Conservation (phyloP, 2,329 filamentous ascomycete species). For the Sclerotinia trifoliorum region DNA sequence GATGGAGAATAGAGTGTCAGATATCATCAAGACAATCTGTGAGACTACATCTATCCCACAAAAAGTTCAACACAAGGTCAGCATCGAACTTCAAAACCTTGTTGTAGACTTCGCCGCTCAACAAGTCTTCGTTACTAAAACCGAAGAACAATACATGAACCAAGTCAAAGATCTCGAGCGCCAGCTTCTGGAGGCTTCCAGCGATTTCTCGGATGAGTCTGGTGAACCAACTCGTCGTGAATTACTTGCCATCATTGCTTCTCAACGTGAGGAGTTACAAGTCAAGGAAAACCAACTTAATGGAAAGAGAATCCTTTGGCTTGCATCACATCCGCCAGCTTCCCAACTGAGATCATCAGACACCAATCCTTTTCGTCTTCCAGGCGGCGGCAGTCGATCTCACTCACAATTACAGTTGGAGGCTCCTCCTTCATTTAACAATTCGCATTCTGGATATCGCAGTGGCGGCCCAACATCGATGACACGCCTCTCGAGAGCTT, state of each 20-base stretch:
- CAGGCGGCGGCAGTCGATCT: neutral
- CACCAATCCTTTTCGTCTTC: neutral
- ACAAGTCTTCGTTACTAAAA: conserved; percentile 11
- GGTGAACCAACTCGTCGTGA: neutral
- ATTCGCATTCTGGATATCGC: neutral
- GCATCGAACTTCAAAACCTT: conserved; percentile 7
- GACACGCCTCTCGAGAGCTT: conserved; percentile 16
- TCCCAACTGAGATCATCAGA: conserved; percentile 7
- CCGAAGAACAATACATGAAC: neutral
- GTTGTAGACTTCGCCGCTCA: conserved; percentile 9
- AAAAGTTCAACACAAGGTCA: conserved; percentile 10
- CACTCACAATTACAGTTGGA: conserved; percentile 8
- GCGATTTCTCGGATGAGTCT: neutral
- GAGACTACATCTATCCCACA: neutral
- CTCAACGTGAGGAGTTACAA: conserved; percentile 17
- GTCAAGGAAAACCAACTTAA: conserved; percentile 20
- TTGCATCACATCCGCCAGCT: conserved; percentile 19
- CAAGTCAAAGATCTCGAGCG: conserved; percentile 6
- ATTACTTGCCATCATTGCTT: conserved; percentile 1
- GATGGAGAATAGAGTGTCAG: conserved; percentile 4
- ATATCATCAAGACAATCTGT: conserved; percentile 1
- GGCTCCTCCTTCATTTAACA: neutral
- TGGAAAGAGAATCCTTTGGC: conserved; percentile 19
- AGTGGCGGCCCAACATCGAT: conserved; percentile 8
- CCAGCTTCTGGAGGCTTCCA: neutral